phyloP scores from a whole-genome alignment of 306 rosid genomes.

The Delonix regia region DNA sequence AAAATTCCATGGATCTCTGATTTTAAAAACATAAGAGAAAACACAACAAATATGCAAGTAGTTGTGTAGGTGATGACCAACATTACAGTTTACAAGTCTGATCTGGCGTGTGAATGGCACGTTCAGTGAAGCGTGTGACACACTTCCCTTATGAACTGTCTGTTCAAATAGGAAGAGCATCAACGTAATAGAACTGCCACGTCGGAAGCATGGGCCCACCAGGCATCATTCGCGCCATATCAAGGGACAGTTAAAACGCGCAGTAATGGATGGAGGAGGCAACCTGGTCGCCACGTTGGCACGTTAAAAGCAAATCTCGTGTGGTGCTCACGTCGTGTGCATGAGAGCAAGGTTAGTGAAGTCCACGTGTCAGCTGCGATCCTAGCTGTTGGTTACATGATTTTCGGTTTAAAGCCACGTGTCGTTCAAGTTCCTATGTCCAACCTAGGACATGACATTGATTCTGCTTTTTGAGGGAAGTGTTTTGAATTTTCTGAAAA shows the following conservation, averaged over 20 bases:
- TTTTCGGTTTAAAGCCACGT: background rate
- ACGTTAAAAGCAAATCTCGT: background rate
- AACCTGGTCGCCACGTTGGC: constrained; percentile 11
- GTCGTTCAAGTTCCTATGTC: background rate
- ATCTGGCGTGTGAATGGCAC: constrained; percentile 9
- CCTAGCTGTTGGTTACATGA: background rate
- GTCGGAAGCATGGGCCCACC: background rate
- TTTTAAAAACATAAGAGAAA: too few relatives aligned
- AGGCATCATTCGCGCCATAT: background rate
- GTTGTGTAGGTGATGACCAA: too few relatives aligned
- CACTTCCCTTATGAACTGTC: background rate
- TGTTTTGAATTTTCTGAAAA: background rate
- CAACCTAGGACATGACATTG: background rate
- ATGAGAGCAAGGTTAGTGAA: constrained; percentile 18
- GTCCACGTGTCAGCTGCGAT: background rate
- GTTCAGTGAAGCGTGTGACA: background rate
- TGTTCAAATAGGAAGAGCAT: background rate
- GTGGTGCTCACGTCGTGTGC: background rate
- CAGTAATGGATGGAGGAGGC: background rate
- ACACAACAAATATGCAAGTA: too few relatives aligned
- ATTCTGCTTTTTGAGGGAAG: background rate
- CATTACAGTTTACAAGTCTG: background rate
- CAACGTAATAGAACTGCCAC: background rate
- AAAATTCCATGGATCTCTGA: too few relatives aligned
- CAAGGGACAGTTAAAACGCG: background rate